These are phyloP conservation scores for Berberis thunbergii DNA, from an alignment of 164 flowering plant genomes.

Conservation along the genomic window DNA sequence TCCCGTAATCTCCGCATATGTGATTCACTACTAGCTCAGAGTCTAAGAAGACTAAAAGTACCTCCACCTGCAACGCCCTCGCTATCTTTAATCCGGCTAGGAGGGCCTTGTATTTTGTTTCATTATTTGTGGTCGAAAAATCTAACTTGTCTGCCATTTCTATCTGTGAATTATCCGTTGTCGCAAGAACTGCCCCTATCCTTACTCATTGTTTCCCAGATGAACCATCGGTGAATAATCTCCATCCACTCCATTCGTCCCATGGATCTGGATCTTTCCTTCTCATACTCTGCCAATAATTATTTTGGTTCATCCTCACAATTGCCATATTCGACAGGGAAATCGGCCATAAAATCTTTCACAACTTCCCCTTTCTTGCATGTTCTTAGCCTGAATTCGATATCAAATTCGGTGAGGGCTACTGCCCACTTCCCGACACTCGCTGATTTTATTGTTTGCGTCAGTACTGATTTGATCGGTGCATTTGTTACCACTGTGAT, in stretches of 20 bases:
- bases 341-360: not conserved
- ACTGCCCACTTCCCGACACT: not conserved
- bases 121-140: not conserved
- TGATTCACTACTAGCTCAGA: no score
- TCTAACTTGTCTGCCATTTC: not conserved
- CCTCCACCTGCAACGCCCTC: not conserved
- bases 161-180: not conserved
- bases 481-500: not conserved
- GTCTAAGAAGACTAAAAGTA: no score
- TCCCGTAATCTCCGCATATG: not conserved
- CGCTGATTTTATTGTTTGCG: not conserved
- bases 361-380: not conserved
- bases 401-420: not conserved
- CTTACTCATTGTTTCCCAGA: not conserved
- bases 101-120: not conserved
- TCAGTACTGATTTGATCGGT: not conserved
- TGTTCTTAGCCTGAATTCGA: not conserved
- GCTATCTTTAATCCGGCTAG: not conserved
- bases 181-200: not conserved
- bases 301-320: not conserved
- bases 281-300: not conserved
- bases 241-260: not conserved
- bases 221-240: not conserved
- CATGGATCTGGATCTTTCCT: not conserved
- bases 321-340: not conserved